Base-by-base conservation (phyloP, 139 green algal genomes). In the Pedinophyceae sp. region DNA sequence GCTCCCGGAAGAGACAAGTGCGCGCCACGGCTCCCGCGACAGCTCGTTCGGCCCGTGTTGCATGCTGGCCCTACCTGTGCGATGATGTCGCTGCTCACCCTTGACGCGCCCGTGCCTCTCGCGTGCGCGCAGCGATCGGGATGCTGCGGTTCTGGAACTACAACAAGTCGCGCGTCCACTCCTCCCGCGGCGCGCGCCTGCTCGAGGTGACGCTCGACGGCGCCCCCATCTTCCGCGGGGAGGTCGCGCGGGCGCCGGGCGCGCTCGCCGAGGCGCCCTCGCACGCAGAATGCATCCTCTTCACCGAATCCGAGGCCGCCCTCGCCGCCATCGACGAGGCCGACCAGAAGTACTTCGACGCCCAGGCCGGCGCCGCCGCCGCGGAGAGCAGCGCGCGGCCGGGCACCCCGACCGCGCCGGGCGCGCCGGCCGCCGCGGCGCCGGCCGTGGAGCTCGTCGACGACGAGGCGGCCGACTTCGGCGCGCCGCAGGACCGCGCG, bases 141-240 rank as follows among this genome's bases (percentile, higher is more conserved):
- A 60, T 60, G 54, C 22, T 67, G 23, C 41, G 66, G 27, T 27
- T 70, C 5, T 75, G 62, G 62, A 75, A 75, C 59, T 75, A 75
- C 58, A 75, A 70, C 55, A 65, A 62, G 50, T 61, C 23, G 52
- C 50, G 67, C 4, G 67, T 75, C 20, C 62, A 70, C 46, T 52
- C 52, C 18, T 34, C 53, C 29, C 62, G 67, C 2, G 67, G 67
- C 22, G 67, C 52, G 26, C 59, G 55, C 34, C 50, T 24, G 1
- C 48, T 68, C 40, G 61, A 68, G 41, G 18, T 64, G 1, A 15
- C n/a, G 2, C 57, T 66, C 1, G 58, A 61, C 26, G 58, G 27
- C 22, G 2, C 23, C 1, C n/a, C 57, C 2, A 56, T 75, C 30
- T 75, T 75, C 27, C 22, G 30, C 2, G 67, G 67, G 3, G 62